Evolutionary conservation across 495 filamentous ascomycete species (phyloP), one percentile per base, ranked within the genome.

Genomic region (Lepidopterella palustris): DNA sequence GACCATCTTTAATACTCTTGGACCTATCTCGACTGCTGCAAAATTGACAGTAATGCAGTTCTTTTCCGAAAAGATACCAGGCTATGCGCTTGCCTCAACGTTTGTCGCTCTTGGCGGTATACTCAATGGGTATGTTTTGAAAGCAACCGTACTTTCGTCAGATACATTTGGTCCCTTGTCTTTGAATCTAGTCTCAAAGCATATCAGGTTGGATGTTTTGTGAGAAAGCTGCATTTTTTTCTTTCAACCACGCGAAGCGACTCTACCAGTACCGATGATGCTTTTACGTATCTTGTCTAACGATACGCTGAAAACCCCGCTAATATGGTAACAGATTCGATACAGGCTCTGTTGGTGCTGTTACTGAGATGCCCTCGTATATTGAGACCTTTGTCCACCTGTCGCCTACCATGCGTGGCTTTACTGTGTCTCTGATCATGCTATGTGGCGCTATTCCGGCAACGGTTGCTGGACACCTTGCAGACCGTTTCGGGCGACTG

Each of bases 351-450:
- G 84, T 87, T 48, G 84, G 84, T 0, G 78, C 82, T 15, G 71
- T 86, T 0, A 85, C 82, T 8, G 70, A 74, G 20, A 86, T 88
- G 85, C 73, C 73, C 0, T 68, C 74, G 35, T 87, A 84, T 67
- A 66, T 64, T 1, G 59, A 64, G 5, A 65, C 72, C 13, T 77
- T 86, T 42, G 81, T 83, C 1, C 62, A 66, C 24, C 74, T 81
- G 40, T 80, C 82, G 1, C 72, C 84, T 3, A 77, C 74, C 1
- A 67, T 84, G 27, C 78, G 79, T 49, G 83, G 84, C 0, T 70
- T 86, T n/a, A 77, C 82, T 2, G 82, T 88, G 21, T 87, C 85
- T 3, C 76, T 78, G 9, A 82, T 87, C 53, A 70, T 87, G 49
- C 74, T 88, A 25, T 77, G 83, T 5, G 85, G 80, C 9, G 80